Percentiles rank a stretch among this genome's conserved stretches.
phyloP scores from a whole-genome alignment of 2,329 filamentous ascomycete genomes.

The Phialophora chinensis region DNA sequence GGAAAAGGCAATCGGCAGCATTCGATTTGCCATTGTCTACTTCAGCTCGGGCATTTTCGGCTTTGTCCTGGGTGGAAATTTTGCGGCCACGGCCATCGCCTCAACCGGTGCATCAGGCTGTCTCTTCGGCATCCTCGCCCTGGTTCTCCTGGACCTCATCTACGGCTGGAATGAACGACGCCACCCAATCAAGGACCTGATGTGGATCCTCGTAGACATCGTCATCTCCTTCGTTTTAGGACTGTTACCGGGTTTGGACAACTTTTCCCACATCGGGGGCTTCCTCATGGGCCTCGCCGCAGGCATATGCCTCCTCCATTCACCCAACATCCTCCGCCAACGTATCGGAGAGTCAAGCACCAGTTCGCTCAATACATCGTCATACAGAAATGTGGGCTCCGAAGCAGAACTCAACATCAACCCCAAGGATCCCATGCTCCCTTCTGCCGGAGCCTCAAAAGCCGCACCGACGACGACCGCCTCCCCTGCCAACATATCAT shows the following conservation, averaged over 20 bases:
- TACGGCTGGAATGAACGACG: conserved; percentile 87
- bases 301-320: conserved; percentile 85
- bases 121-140: conserved; percentile 88
- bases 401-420: conserved; percentile 29
- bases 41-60: conserved; percentile 92
- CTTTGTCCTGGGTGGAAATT: conserved; percentile 93
- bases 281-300: conserved; percentile 90
- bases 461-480: conserved; percentile 47
- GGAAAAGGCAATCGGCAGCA: conserved; percentile 84
- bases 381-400: conserved; percentile 36
- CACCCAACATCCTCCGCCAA: conserved; percentile 77
- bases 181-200: conserved; percentile 79
- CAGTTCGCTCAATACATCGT: background rate
- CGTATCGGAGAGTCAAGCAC: conserved; percentile 66
- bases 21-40: conserved; percentile 90
- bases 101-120: conserved; percentile 89
- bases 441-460: background rate
- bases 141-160: conserved; percentile 84
- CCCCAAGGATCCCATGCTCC: conserved; percentile 28
- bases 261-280: conserved; percentile 96
- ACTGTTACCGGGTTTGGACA: conserved; percentile 89
- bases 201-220: conserved; percentile 85
- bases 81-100: conserved; percentile 77
- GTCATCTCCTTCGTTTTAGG: conserved; percentile 90
- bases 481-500: conserved; percentile 58